phyloP scores from a whole-genome alignment of 78 protist genomes.

The Speleostelium caveatum region DNA sequence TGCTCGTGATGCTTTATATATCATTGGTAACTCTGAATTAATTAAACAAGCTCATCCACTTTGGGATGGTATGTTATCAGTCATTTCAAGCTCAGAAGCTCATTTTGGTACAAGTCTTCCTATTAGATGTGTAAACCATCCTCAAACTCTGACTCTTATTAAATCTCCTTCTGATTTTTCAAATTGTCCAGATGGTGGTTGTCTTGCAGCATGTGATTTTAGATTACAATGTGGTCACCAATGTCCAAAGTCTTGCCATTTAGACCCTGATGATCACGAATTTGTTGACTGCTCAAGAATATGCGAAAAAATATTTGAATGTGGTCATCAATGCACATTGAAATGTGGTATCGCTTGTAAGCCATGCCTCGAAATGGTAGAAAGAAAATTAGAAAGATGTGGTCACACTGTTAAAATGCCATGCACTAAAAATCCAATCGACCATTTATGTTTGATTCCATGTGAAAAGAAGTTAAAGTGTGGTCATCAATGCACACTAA shows the following conservation, averaged over 20 bases:
- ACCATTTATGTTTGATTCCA: constrained; percentile 10
- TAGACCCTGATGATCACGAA: constrained; percentile 33
- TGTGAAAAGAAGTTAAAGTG: constrained; percentile 20
- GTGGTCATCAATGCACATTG: constrained; percentile 30
- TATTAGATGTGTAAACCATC: constrained; percentile 43
- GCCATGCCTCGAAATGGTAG: neutral
- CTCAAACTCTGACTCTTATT: neutral
- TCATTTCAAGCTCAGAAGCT: neutral
- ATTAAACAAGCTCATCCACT: neutral
- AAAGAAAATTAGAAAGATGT: neutral
- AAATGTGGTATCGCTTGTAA: constrained; percentile 7
- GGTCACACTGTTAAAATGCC: neutral
- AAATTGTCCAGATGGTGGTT: constrained; percentile 83
- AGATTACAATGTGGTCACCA: constrained; percentile 77
- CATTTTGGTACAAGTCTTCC: neutral
- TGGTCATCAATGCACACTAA: constrained; percentile 24
- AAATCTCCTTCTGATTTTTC: constrained; percentile 28
- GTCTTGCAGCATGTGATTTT: constrained; percentile 35
- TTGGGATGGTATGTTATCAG: constrained; percentile 23
- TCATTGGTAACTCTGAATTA: constrained; percentile 75
- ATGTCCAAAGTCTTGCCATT: constrained; percentile 82
- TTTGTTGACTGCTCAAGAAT: constrained; percentile 4
- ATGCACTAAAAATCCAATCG: neutral
- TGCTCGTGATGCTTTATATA: constrained; percentile 84
- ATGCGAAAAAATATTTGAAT: constrained; percentile 3